Base-by-base conservation (phyloP, 129 eudicot species). In the Heracleum sosnowskyi region DNA sequence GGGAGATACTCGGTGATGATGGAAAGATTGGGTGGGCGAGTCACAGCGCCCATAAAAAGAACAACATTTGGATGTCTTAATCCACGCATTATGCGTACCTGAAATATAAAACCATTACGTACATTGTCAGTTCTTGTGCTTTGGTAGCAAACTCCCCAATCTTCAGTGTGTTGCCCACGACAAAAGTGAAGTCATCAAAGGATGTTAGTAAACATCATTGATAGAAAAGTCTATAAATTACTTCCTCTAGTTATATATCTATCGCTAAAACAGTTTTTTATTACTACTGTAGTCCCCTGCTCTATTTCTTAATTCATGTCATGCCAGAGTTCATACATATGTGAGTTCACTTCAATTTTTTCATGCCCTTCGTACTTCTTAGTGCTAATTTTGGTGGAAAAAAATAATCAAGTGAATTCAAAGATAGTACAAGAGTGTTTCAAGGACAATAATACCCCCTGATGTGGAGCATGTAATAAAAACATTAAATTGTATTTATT, bases 71-170 rank as follows among this genome's bases (percentile, higher is more conserved):
- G 99, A 90, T 96, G 97, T 74, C 99, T 94, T 82, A 92, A 85
- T 86, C 97, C 87, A 33, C 90, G 99, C 99, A 96, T 96, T 69
- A 96, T 96, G 55, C 97, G 93, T 70, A 96, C 99, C 99, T 96
- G 85, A 46, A 44, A 89, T 28, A 62, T 62, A 45, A 77, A 78
- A 81, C 20, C 81, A 81, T 28, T 37, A 33, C 0, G 20, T 51
- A 36, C 69, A 73, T 80, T 69, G 40, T 75, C 71, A 77, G 73
- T 41, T 31, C 18, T 74, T 73, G 16, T 73, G 77, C 47, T 44
- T 76, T 55, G n/a, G 63, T 75, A 36, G 72, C 46, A 28, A 55
- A 51, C 44, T 33, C 46, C 41, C 40, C 64, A 36, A 77, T 63
- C 26, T 68, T 77, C 15, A 44, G 76, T 75, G 81, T 78, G 66